These are phyloP conservation scores for Collybia nuda DNA, from an alignment of 768 basidiomycete species.

Conservation along the genomic window DNA sequence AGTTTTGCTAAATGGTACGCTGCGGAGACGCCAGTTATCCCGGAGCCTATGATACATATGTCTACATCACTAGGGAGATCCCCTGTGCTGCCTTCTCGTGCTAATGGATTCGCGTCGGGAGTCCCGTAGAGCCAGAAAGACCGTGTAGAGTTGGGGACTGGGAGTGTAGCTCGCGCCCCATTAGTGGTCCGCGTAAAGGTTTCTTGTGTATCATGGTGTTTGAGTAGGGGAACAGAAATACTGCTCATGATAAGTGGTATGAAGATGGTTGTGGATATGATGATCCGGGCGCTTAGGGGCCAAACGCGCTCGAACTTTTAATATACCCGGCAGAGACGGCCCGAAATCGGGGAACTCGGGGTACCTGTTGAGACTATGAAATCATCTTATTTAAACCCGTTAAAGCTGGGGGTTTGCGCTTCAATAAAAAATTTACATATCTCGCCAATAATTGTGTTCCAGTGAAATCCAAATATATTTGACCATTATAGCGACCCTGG, in stretches of 20 bases:
- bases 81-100: conserved; percentile 63
- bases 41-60: conserved; percentile 77
- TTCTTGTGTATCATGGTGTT: not conserved
- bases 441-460: too few species aligned
- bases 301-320: too few species aligned
- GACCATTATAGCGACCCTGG: too few species aligned
- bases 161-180: conserved; percentile 26
- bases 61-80: conserved; percentile 59
- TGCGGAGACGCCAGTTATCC: conserved; percentile 76
- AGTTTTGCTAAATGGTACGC: conserved; percentile 67
- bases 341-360: too few species aligned
- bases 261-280: not conserved
- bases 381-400: too few species aligned
- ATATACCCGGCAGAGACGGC: too few species aligned
- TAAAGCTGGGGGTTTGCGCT: too few species aligned
- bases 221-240: not conserved
- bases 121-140: conserved; percentile 70
- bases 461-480: too few species aligned
- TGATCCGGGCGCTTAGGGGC: not conserved
- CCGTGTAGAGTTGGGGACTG: conserved; percentile 61
- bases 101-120: conserved; percentile 65
- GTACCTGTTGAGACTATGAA: too few species aligned
- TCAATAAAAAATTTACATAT: too few species aligned
- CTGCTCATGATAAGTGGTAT: not conserved
- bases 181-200: not conserved